Percentiles rank a stretch among this genome's conserved stretches.
phyloP scores from a whole-genome alignment of 805 yeast species.

The Hanseniaspora taiwanica region DNA sequence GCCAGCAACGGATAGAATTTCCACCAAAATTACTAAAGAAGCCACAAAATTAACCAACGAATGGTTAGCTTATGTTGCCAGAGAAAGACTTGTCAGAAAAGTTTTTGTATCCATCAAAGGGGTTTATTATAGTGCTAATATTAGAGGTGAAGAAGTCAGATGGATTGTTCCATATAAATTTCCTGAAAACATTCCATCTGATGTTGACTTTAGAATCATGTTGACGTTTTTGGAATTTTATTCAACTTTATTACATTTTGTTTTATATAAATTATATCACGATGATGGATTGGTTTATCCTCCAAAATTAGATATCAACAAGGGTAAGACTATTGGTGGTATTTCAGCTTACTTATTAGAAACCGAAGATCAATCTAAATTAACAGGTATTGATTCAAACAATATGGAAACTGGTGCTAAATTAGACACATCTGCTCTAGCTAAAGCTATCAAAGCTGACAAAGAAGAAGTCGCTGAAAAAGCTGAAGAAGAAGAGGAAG shows the following conservation, averaged over 20 bases:
- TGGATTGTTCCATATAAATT: constrained; percentile 97
- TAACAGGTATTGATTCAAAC: constrained; percentile 5
- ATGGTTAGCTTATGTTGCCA: constrained; percentile 89
- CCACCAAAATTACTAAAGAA: constrained; percentile 70
- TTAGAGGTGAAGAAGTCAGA: constrained; percentile 83
- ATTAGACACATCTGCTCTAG: constrained; percentile 34
- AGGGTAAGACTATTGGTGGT: constrained; percentile 82
- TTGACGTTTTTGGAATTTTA: constrained; percentile 91
- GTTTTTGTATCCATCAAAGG: constrained; percentile 96
- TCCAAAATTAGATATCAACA: constrained; percentile 62
- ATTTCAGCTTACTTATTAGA: constrained; percentile 72
- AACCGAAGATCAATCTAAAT: constrained; percentile 18
- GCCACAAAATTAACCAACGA: constrained; percentile 82
- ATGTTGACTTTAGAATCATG: constrained; percentile 94
- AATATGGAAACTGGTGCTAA: constrained; percentile 18
- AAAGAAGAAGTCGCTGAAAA: constrained; percentile 25
- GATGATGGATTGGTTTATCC: constrained; percentile 85
- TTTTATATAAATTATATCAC: constrained; percentile 69
- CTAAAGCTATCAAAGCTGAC: constrained; percentile 29
- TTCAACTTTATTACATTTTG: constrained; percentile 82
- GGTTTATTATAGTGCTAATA: constrained; percentile 82
- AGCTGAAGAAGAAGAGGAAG: constrained; percentile 21
- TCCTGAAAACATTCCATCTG: constrained; percentile 89
- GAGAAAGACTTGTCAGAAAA: constrained; percentile 67
- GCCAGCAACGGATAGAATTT: constrained; percentile 83